phyloP scores from a whole-genome alignment of 208 protist genomes.

The Acanthamoeba lenticulata region DNA sequence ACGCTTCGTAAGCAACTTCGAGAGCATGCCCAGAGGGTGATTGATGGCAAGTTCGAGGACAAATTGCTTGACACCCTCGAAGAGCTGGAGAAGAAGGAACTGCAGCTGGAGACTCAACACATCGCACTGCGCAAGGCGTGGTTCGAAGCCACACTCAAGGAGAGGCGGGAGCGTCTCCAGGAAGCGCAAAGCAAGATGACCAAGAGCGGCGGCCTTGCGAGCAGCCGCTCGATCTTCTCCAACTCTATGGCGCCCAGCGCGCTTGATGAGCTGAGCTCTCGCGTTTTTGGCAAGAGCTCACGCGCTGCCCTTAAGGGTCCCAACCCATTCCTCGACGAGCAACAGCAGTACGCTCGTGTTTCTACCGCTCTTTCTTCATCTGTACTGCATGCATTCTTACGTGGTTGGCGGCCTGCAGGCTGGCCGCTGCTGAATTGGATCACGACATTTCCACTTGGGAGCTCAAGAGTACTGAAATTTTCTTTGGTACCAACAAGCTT shows the following conservation, averaged over 20 bases:
- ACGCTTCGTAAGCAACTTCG: not conserved
- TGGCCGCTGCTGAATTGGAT: not conserved
- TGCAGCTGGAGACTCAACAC: not conserved
- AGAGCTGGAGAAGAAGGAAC: conserved; percentile 9
- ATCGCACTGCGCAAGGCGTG: not conserved
- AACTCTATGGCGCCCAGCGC: not conserved
- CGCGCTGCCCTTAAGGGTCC: not conserved
- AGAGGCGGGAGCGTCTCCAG: not conserved
- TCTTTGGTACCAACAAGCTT: not conserved
- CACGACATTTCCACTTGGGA: conserved; percentile 25
- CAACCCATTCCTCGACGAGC: not conserved
- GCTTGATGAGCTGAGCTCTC: not conserved
- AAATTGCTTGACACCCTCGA: not conserved
- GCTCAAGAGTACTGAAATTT: not conserved
- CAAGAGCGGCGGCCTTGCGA: not conserved
- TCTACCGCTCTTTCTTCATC: not conserved
- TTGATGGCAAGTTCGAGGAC: not conserved
- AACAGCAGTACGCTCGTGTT: not conserved
- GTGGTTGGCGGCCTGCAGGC: not conserved
- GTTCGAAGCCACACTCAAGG: not conserved
- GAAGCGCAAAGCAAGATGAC: not conserved
- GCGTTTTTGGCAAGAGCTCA: not conserved
- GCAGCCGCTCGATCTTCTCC: not conserved
- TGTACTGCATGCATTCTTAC: not conserved
- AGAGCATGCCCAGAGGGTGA: not conserved